Evolutionary conservation across 192 early-diverging fungal species (phyloP).

Genomic region (Phycomyces nitens): DNA sequence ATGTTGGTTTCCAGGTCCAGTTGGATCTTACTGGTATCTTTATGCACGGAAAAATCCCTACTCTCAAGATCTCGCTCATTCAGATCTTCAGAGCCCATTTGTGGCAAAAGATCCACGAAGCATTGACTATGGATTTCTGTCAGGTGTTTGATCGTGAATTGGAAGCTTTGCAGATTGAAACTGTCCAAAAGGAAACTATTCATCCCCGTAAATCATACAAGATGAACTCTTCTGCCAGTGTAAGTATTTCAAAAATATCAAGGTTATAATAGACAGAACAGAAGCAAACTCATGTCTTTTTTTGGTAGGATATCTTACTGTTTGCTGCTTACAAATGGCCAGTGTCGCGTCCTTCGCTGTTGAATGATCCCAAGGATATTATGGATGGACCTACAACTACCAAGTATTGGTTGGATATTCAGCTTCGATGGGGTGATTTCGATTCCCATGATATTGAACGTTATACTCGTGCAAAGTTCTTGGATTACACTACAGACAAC

Average conservation of each 20-base stretch:
- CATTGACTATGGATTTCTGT: constrained; percentile 65
- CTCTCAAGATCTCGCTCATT: constrained; percentile 97
- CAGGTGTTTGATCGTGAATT: constrained; percentile 98
- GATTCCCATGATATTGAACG: constrained; percentile 99
- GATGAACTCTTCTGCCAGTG: constrained; percentile 79
- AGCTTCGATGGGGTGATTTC: constrained; percentile 97
- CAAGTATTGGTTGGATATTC: constrained; percentile 98
- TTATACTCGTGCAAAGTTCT: constrained; percentile 96
- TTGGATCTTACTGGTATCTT: constrained; percentile 99
- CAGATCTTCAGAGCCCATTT: constrained; percentile 98
- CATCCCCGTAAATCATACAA: constrained; percentile 99
- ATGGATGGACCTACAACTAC: constrained; percentile 98
- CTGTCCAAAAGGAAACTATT: constrained; percentile 98
- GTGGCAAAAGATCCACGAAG: constrained; percentile 98
- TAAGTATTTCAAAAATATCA: background rate
- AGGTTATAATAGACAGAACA: too few relatives aligned
- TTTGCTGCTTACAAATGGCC: constrained; percentile 99
- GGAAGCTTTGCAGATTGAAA: constrained; percentile 96
- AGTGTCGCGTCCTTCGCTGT: constrained; percentile 88
- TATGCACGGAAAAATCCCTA: constrained; percentile 99
- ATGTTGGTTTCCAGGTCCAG: constrained; percentile 99
- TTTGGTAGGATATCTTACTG: constrained; percentile 71
- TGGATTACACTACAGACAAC: constrained; percentile 97
- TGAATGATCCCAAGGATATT: constrained; percentile 90
- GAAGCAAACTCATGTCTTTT: constrained; percentile 50